Conservation (phyloP, 1,139 yeast genomes). For the Saccharomycopsis hybrid region DNA sequence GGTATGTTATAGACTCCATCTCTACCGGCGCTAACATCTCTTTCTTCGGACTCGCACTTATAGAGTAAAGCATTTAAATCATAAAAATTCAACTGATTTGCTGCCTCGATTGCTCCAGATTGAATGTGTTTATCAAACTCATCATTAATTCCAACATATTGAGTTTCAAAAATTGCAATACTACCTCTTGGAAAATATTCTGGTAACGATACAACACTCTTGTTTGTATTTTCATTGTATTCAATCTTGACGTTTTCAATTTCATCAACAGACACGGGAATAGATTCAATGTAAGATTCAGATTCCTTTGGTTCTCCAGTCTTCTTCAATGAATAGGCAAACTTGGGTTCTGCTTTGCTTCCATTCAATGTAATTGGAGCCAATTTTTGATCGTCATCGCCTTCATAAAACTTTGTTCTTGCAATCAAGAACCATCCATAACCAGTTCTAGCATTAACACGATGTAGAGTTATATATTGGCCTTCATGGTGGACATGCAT, state of each 20-base stretch:
- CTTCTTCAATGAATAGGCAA: slow-evolving; percentile 51
- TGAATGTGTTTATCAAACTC: slow-evolving; percentile 59
- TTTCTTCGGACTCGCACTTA: slow-evolving; percentile 80
- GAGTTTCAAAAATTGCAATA: slow-evolving; percentile 75
- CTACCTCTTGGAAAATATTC: slow-evolving; percentile 79
- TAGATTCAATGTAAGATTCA: slow-evolving; percentile 39
- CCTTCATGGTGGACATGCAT: slow-evolving; percentile 94
- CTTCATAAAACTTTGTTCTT: slow-evolving; percentile 62
- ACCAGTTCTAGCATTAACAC: slow-evolving; percentile 79
- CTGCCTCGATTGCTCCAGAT: slow-evolving; percentile 71
- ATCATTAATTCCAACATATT: slow-evolving; percentile 48
- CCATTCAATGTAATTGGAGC: slow-evolving; percentile 62
- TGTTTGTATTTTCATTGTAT: slow-evolving; percentile 33
- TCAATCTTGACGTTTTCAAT: slow-evolving; percentile 46
- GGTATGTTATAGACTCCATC: slow-evolving; percentile 76
- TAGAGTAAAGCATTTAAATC: slow-evolving; percentile 74
- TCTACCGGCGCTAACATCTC: slow-evolving; percentile 66
- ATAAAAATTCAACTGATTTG: slow-evolving; percentile 49
- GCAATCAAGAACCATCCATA: slow-evolving; percentile 87
- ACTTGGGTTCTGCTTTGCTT: slow-evolving; percentile 52
- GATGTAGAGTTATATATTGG: slow-evolving; percentile 84
- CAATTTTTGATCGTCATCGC: slow-evolving; percentile 41
- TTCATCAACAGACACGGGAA: slow-evolving; percentile 57
- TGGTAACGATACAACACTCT: slow-evolving; percentile 51
- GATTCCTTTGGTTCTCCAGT: slow-evolving; percentile 45